Evolutionary conservation across 768 basidiomycete species (phyloP), one percentile per base, ranked within the genome.

Genomic region (Podaxis mareebaensis): DNA sequence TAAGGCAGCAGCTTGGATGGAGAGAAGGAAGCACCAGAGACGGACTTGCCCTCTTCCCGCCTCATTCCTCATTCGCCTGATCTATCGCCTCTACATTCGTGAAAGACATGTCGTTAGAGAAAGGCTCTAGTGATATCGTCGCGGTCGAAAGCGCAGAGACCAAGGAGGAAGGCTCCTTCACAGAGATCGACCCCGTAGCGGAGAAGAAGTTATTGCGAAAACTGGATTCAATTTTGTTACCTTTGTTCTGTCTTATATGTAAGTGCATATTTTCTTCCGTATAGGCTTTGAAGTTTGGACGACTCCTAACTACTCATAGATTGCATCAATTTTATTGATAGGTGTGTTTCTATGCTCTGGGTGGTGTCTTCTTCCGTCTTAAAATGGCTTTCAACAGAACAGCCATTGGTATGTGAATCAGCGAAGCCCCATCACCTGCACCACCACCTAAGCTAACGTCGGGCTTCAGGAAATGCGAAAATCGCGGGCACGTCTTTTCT

Each of bases 161-260:
- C 59, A 53, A 54, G 39, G 33, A 49, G 40, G 52, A 30, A 20
- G 53, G 46, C 20, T 15, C 22, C 1, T n/a, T 48, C 30, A 26
- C 48, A 24, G 49, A 67, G 24, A 76, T 78, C 58, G 75, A 78
- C 63, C 70, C 72, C 5, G 65, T 72, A 26, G 75, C 74, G 48
- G 77, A 78, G 64, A 69, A 66, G 42, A 73, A 65, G 55, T 73
- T 79, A 8, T 58, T 79, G 28, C 65, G 73, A 24, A 79, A 79
- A 62, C 67, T 78, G 38, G 78, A 78, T 62, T 66, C 68, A 58
- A 65, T 67, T 13, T 58, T 81, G 17, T 52, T 81, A 24, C 79
- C 79, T 6, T 63, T 79, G 42, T 78, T 78, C 65, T 77, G 76
- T 22, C 62, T 78, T 28, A 74, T 80, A 12, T 79, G 79, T 78